A percentile compares a stretch with the other conserved stretches of the same genome.
phyloP scores from a whole-genome alignment of 179 eudicot species.

The Amaranthus tricolor region DNA sequence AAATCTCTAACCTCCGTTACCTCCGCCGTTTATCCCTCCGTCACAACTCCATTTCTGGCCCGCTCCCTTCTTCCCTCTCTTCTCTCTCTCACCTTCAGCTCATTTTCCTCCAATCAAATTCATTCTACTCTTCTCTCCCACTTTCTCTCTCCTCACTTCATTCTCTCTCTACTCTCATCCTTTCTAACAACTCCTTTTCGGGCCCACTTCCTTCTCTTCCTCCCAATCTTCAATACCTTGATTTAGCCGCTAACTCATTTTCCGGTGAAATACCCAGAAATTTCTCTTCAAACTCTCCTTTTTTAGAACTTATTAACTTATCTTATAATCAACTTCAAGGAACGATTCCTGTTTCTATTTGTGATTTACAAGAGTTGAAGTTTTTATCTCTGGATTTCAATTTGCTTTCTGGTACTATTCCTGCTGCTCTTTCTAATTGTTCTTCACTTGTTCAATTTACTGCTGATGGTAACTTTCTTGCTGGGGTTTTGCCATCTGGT shows the following conservation, averaged over 20 bases:
- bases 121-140: constrained; percentile 48
- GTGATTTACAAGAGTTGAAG: constrained; percentile 38
- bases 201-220: constrained; percentile 35
- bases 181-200: constrained; percentile 51
- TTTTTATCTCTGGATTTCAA: constrained; percentile 55
- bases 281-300: constrained; percentile 21
- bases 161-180: constrained; percentile 40
- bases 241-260: constrained; percentile 44
- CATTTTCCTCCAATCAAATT: constrained; percentile 51
- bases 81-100: constrained; percentile 40
- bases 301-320: constrained; percentile 37
- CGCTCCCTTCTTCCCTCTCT: constrained; percentile 30
- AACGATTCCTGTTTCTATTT: constrained; percentile 52
- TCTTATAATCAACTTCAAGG: constrained; percentile 51
- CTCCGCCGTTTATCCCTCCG: constrained; percentile 53
- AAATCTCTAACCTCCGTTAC: constrained; percentile 35
- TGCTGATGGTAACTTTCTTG: constrained; percentile 39
- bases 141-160: constrained; percentile 30
- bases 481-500: constrained; percentile 57
- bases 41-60: constrained; percentile 41
- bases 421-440: constrained; percentile 59
- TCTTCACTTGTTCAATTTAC: constrained; percentile 47
- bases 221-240: constrained; percentile 35
- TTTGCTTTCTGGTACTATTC: constrained; percentile 47
- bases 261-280: constrained; percentile 44